Evolutionary conservation across 2,329 filamentous ascomycete genomes (phyloP).

Genomic region (Botryotinia calthae): DNA sequence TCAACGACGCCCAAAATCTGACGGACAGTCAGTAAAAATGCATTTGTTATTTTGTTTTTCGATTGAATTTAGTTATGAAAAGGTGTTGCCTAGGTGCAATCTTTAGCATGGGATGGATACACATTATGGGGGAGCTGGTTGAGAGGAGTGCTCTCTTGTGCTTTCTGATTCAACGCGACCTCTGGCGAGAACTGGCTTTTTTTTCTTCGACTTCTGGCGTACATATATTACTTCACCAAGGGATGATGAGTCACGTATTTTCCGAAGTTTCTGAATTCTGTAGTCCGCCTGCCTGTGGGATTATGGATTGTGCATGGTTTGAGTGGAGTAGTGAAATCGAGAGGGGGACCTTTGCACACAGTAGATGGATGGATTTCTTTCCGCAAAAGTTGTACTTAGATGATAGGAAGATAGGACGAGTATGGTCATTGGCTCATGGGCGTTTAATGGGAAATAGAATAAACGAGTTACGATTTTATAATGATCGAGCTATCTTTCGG

Average conservation of each 20-base stretch:
- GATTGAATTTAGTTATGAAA: constrained; percentile 9
- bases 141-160: constrained; percentile 13
- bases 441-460: constrained; percentile 19
- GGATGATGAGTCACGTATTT: constrained; percentile 1
- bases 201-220: constrained; percentile 15
- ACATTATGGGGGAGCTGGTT: constrained; percentile 18
- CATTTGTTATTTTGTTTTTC: constrained; percentile 12
- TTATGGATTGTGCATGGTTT: constrained; percentile 1
- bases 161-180: constrained; percentile 19
- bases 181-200: constrained; percentile 12
- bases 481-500: constrained; percentile 1
- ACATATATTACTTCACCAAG: constrained; percentile 17
- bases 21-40: constrained; percentile 26
- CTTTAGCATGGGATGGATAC: constrained; percentile 21
- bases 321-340: constrained; percentile 7
- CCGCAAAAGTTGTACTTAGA: constrained; percentile 20
- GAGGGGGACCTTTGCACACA: background rate
- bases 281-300: background rate
- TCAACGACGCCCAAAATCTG: constrained; percentile 46
- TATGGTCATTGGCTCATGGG: constrained; percentile 1
- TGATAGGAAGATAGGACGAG: constrained; percentile 8
- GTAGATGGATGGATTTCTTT: constrained; percentile 14
- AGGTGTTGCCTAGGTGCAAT: constrained; percentile 5
- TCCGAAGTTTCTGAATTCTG: background rate
- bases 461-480: constrained; percentile 16